Conservation (phyloP, 805 yeast genomes). For the Brettanomyces nanus region DNA sequence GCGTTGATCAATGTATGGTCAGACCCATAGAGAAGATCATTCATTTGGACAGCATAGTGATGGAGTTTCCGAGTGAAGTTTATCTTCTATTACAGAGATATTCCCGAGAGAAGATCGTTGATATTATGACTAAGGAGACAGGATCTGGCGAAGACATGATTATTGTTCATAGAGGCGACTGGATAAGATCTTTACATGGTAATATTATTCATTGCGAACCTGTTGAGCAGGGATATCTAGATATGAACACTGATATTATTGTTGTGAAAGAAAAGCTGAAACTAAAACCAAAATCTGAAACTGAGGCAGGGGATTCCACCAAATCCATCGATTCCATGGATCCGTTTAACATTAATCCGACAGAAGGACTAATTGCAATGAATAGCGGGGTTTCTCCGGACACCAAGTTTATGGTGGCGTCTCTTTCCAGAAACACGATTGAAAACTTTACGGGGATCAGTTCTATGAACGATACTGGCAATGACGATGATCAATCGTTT, state of each 20-base stretch:
- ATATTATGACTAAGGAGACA: conserved; percentile 27
- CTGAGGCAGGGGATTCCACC: too few relatives aligned
- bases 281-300: not conserved
- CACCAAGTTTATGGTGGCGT: not conserved
- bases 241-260: conserved; percentile 41
- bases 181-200: conserved; percentile 38
- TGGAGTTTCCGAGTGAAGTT: conserved; percentile 38
- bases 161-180: conserved; percentile 34
- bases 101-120: conserved; percentile 25
- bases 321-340: not conserved
- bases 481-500: conserved; percentile 39
- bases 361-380: not conserved
- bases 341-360: not conserved
- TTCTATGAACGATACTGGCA: conserved; percentile 13
- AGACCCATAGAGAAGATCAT: conserved; percentile 24
- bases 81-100: conserved; percentile 35
- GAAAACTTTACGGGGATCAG: conserved; percentile 12
- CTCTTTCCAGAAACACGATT: conserved; percentile 5
- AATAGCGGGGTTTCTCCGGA: not conserved
- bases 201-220: conserved; percentile 62
- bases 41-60: conserved; percentile 30
- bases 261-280: conserved; percentile 30
- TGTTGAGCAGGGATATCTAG: conserved; percentile 54
- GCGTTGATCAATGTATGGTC: conserved; percentile 32
- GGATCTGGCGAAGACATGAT: conserved; percentile 16